These are phyloP conservation scores for Phytopythium kandeliae DNA, from an alignment of 352 stramenopile genomes.

Conservation along the genomic window DNA sequence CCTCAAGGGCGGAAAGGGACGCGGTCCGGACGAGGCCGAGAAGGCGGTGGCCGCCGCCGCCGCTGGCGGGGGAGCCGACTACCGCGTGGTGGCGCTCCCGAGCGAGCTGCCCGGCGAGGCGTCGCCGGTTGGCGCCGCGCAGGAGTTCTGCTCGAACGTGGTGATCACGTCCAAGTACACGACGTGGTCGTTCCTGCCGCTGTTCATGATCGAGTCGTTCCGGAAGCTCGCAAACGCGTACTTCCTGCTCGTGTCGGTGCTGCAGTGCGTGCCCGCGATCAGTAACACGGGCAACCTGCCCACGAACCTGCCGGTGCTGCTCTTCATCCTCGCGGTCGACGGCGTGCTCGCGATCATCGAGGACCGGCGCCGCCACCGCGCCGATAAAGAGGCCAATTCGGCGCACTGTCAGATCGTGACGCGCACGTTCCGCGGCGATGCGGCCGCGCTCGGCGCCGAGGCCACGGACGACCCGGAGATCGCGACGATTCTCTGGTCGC, in stretches of 20 bases:
- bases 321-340: conserved; percentile 88
- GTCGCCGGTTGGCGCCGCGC: conserved; percentile 7
- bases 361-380: conserved; percentile 66
- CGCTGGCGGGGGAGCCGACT: conserved; percentile 19
- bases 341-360: conserved; percentile 83
- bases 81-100: conserved; percentile 48
- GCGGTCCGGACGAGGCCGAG: conserved; percentile 1
- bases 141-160: conserved; percentile 72
- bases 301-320: conserved; percentile 76
- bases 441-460: conserved; percentile 20
- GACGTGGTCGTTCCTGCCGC: conserved; percentile 82
- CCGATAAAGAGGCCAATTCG: conserved; percentile 84
- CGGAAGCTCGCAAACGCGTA: conserved; percentile 90
- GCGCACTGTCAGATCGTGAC: conserved; percentile 52
- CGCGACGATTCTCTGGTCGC: conserved; percentile 55
- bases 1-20: background rate
- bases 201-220: conserved; percentile 86
- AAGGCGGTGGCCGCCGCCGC: conserved; percentile 10
- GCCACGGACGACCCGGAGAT: conserved; percentile 32
- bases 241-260: conserved; percentile 87
- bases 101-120: conserved; percentile 17
- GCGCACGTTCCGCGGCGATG: conserved; percentile 36
- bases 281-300: conserved; percentile 80
- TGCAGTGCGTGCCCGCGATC: conserved; percentile 78
- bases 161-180: conserved; percentile 93